These are phyloP conservation scores for Chlorella sp. DNA, from an alignment of 139 green algal species.

Conservation along the genomic window DNA sequence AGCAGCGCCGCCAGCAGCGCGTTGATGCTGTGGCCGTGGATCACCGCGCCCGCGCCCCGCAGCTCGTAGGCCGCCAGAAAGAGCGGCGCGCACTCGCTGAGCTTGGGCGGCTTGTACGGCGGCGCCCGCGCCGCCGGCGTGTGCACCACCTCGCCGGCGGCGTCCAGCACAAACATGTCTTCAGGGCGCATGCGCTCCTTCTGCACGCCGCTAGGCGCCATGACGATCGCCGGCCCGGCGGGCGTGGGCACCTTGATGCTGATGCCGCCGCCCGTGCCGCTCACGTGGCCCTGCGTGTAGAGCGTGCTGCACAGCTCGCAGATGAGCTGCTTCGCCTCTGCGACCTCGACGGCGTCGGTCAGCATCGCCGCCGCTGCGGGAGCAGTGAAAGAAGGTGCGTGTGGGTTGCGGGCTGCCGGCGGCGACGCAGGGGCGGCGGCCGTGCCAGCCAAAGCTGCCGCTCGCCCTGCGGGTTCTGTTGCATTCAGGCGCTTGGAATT, in stretches of 20 bases:
- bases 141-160: constrained; percentile 65
- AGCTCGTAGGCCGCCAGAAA: constrained; percentile 93
- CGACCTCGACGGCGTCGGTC: neutral
- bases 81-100: constrained; percentile 90
- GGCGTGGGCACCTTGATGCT: constrained; percentile 63
- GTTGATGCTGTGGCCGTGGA: constrained; percentile 91
- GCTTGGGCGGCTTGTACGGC: constrained; percentile 84
- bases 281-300: constrained; percentile 83
- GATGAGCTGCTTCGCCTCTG: constrained; percentile 82
- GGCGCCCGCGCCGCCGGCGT: constrained; percentile 64
- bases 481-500: too few species aligned
- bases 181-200: constrained; percentile 93
- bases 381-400: too few species aligned
- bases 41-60: constrained; percentile 84
- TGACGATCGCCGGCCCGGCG: constrained; percentile 70
- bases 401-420: too few species aligned
- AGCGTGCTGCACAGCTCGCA: constrained; percentile 81
- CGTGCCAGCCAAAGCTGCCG: too few species aligned
- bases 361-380: too few species aligned
- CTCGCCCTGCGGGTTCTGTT: too few species aligned
- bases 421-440: too few species aligned
- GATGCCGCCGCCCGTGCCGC: constrained; percentile 89
- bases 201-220: constrained; percentile 83
- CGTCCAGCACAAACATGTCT: constrained; percentile 95
- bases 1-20: constrained; percentile 90